Conservation (phyloP, 106 monocot genomes). For the Triglochin maritima region DNA sequence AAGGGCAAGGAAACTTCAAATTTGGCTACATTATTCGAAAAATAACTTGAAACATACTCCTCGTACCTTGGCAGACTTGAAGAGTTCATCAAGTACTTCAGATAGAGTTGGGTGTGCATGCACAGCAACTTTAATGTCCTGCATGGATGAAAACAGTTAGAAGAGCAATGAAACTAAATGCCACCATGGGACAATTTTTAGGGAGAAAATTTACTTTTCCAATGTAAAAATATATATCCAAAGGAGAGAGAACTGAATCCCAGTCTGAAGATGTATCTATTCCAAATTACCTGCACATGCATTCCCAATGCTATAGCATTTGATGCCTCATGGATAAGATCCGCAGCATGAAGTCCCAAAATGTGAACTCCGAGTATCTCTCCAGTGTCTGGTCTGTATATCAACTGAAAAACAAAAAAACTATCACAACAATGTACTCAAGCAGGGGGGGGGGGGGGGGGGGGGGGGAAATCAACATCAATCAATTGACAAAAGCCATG, state of each 20-base stretch:
- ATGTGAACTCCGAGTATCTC: constrained; percentile 99
- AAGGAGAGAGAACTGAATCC: not conserved
- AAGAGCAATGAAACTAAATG: too few relatives aligned
- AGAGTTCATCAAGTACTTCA: constrained; percentile 88
- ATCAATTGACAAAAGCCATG: too few relatives aligned
- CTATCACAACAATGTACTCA: not conserved
- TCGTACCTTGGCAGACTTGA: constrained; percentile 83
- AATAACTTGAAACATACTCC: not conserved
- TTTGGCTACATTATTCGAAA: not conserved
- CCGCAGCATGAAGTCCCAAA: constrained; percentile 92
- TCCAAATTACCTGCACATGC: constrained; percentile 55
- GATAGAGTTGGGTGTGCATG: constrained; percentile 96
- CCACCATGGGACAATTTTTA: not conserved
- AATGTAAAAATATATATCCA: too few relatives aligned
- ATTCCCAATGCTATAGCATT: constrained; percentile 92
- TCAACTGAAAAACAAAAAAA: constrained; percentile 49
- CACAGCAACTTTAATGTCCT: constrained; percentile 88
- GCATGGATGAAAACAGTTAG: constrained; percentile 1
- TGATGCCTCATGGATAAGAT: constrained; percentile 96
- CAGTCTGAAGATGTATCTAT: not conserved
- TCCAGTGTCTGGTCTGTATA: constrained; percentile 90
- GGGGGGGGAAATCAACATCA: too few relatives aligned
- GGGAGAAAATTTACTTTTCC: not conserved
- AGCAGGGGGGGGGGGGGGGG: not conserved
- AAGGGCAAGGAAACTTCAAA: not conserved